Conservation (phyloP, 2,329 filamentous ascomycete species). For the Penicillium sclerotiorum region DNA sequence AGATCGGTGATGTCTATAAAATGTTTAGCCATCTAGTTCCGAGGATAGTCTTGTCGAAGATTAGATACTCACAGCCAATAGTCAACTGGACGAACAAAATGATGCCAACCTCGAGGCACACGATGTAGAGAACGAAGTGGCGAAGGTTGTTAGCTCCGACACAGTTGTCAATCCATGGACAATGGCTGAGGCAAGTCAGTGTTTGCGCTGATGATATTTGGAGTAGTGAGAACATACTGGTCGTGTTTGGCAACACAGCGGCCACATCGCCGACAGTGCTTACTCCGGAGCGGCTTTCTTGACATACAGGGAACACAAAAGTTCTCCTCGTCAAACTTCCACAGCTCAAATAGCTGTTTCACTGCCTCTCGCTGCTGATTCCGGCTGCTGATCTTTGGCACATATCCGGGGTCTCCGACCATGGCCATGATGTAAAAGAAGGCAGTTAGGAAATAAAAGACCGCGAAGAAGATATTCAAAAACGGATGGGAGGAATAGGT, state of each 20-base stretch:
- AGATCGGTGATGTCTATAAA: slow-evolving; percentile 64
- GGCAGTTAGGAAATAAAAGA: slow-evolving; percentile 65
- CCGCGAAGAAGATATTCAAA: slow-evolving; percentile 73
- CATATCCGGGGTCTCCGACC: slow-evolving; percentile 85
- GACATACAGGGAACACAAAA: slow-evolving; percentile 97
- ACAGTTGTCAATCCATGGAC: slow-evolving; percentile 97
- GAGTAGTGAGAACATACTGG: slow-evolving; percentile 65
- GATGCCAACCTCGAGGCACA: slow-evolving; percentile 76
- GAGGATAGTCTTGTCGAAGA: neutral
- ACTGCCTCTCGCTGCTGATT: slow-evolving; percentile 89
- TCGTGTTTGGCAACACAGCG: slow-evolving; percentile 96
- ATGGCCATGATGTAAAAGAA: slow-evolving; percentile 91
- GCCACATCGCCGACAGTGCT: slow-evolving; percentile 89
- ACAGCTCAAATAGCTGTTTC: slow-evolving; percentile 77
- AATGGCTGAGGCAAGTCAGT: slow-evolving; percentile 67
- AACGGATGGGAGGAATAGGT: slow-evolving; percentile 70
- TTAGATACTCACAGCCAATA: slow-evolving; percentile 65
- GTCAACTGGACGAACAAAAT: slow-evolving; percentile 70
- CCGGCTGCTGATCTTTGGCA: slow-evolving; percentile 86
- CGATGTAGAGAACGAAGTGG: slow-evolving; percentile 89
- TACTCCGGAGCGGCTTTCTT: slow-evolving; percentile 85
- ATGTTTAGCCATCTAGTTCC: neutral
- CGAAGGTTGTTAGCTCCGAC: slow-evolving; percentile 94
- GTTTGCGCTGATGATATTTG: neutral
- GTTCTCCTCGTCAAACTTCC: slow-evolving; percentile 91